These are phyloP conservation scores for Apophysomyces variabilis DNA, from an alignment of 371 early-diverging fungal genomes.

Conservation along the genomic window DNA sequence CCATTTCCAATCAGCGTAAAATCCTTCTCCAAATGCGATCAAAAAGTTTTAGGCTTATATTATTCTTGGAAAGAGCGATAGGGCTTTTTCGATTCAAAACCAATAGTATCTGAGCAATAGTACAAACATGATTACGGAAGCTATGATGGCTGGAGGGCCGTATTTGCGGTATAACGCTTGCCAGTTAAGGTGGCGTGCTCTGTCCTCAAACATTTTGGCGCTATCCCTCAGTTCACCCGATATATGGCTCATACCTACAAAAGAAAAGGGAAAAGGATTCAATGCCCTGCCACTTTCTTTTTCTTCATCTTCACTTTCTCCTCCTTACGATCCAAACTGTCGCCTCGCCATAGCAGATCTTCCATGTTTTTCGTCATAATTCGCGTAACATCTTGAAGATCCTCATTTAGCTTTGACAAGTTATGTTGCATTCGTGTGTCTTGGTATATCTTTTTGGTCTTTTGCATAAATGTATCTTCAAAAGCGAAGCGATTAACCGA, in stretches of 20 bases:
- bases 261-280: background rate
- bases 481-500: background rate
- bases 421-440: slow-evolving; percentile 94
- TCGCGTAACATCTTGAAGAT: slow-evolving; percentile 93
- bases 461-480: slow-evolving; percentile 95
- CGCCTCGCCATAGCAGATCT: slow-evolving; percentile 94
- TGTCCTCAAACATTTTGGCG: slow-evolving; percentile 57
- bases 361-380: slow-evolving; percentile 99
- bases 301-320: background rate
- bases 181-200: slow-evolving; percentile 80
- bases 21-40: background rate
- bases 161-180: slow-evolving; percentile 94
- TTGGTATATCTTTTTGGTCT: slow-evolving; percentile 93
- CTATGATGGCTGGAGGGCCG: slow-evolving; percentile 87
- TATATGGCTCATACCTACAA: slow-evolving; percentile 50
- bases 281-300: background rate
- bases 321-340: slow-evolving; percentile 74
- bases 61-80: background rate
- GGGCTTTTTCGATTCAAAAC: slow-evolving; percentile 41
- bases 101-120: slow-evolving; percentile 77
- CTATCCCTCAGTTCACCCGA: slow-evolving; percentile 60
- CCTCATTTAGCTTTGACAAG: slow-evolving; percentile 92
- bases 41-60: background rate
- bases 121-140: slow-evolving; percentile 78
- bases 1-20: background rate